Evolutionary conservation across 2,329 filamentous ascomycete species (phyloP).

Genomic region (Penicillium freii): DNA sequence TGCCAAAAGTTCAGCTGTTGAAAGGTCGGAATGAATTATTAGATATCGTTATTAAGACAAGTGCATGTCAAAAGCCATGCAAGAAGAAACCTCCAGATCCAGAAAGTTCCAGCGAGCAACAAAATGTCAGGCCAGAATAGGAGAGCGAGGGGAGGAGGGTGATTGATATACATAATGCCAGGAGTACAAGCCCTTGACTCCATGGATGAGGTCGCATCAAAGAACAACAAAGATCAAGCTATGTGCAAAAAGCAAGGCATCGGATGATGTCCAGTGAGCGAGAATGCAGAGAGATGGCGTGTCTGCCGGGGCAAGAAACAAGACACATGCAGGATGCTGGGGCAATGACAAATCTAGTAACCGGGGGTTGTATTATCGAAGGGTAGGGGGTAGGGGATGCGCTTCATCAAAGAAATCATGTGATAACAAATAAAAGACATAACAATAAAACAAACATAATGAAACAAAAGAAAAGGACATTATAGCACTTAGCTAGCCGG

Average conservation of each 20-base stretch:
- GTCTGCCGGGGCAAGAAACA: conserved; percentile 8
- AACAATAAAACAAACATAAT: conserved; percentile 19
- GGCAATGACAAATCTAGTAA: conserved; percentile 20
- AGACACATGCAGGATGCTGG: conserved; percentile 25
- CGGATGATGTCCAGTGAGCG: conserved; percentile 15
- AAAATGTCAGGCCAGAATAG: not conserved
- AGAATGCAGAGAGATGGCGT: conserved; percentile 18
- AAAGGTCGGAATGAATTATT: conserved; percentile 11
- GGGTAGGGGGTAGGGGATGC: conserved; percentile 1
- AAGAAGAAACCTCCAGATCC: conserved; percentile 9
- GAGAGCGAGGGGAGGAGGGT: not conserved
- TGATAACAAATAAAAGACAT: conserved; percentile 8
- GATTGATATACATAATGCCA: conserved; percentile 30
- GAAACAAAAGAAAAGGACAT: conserved; percentile 26
- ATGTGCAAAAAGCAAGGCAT: conserved; percentile 23
- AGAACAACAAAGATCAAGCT: conserved; percentile 22
- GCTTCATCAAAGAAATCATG: conserved; percentile 10
- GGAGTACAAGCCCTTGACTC: conserved; percentile 16
- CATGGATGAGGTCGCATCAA: conserved; percentile 19
- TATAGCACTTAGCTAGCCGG: conserved; percentile 11
- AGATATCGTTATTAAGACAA: conserved; percentile 25
- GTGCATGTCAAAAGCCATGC: conserved; percentile 10
- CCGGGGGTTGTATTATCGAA: conserved; percentile 6
- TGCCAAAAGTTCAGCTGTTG: not conserved
- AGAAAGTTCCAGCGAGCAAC: not conserved